Conservation (phyloP, 2,329 filamentous ascomycete genomes). For the Furcasterigmium furcatum region DNA sequence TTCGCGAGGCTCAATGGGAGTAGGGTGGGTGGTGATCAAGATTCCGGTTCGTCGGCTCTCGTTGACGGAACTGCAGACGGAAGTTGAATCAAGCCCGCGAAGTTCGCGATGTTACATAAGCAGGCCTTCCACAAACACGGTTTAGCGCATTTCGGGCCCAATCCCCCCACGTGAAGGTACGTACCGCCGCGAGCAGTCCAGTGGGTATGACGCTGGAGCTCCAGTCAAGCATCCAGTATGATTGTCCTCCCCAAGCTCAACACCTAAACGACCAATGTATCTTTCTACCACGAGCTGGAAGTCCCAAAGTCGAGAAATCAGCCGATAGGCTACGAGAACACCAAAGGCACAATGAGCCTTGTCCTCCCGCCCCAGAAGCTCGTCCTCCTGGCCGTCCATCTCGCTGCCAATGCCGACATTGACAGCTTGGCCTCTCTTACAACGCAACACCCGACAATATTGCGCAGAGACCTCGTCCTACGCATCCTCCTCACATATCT, state of each 20-base stretch:
- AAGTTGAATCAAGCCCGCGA: not conserved
- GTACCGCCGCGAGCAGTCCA: too few species aligned
- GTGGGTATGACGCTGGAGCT: too few species aligned
- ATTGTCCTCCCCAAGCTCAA: too few species aligned
- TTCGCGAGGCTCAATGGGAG: constrained; percentile 1
- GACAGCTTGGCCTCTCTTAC: constrained; percentile 58
- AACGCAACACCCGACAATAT: constrained; percentile 49
- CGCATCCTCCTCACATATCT: constrained; percentile 74
- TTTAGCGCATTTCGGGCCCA: not conserved
- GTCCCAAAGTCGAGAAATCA: too few species aligned
- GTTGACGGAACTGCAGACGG: constrained; percentile 1
- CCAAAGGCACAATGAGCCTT: constrained; percentile 27
- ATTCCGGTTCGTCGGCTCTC: not conserved
- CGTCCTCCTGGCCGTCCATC: constrained; percentile 69
- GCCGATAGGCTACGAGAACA: too few species aligned
- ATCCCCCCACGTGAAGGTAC: too few species aligned
- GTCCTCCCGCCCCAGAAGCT: constrained; percentile 64
- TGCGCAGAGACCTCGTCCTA: constrained; percentile 63
- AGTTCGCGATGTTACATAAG: not conserved
- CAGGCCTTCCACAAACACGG: not conserved
- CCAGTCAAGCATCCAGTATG: too few species aligned
- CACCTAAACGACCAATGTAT: too few species aligned
- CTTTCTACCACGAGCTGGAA: too few species aligned
- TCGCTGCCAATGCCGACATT: constrained; percentile 64
- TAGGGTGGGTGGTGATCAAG: not conserved